Base-by-base conservation (phyloP, 805 yeast species). In the Ogataea methanolica region DNA sequence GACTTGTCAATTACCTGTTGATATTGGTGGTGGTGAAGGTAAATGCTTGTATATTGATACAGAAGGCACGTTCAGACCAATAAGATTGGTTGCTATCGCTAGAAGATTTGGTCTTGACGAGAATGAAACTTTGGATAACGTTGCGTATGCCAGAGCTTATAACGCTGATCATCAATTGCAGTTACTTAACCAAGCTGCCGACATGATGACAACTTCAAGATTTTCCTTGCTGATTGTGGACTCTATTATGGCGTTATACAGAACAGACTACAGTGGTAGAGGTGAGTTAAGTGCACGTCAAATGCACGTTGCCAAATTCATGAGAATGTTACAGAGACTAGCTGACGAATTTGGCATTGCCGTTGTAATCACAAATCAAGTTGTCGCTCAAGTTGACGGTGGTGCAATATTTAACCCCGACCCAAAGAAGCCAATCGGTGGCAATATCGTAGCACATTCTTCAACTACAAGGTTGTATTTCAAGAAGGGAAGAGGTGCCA, bases 281-380 rank as follows among this genome's bases (percentile, higher is more conserved):
- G 99, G 97, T 33, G 99, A 94, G 67, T 75, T 94, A 53, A 84
- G 95, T 58, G 96, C 97, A 4, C 78, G 99, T 57, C 99, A 94
- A 69, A 80, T 83, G 72, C 97, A 89, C 61, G 91, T 94, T 47
- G 97, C 97, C 31, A 85, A 84, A 67, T 90, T 85, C 61, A 83
- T 94, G 91, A 78, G 98, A 58, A 83, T 87, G 17, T 76, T 94
- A 51, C 98, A 94, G 67, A 73, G 96, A 58, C 75, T 94, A 46
- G 98, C 98, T 0, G 99, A 94, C 67, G 98, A 92, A 70, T 94
- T 88, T 68, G 99, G 99, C 41, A 89, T 94, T 48, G 99, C 98
- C 0, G 96, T 92, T 9, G 90, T 94, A 6, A 89, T 94, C 41
- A 87, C 95, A 2, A 94, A 94, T 69, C 99, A 94, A 68, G 99